These are phyloP conservation scores for Logfia minima DNA, from an alignment of 129 eudicot species.

Conservation along the genomic window DNA sequence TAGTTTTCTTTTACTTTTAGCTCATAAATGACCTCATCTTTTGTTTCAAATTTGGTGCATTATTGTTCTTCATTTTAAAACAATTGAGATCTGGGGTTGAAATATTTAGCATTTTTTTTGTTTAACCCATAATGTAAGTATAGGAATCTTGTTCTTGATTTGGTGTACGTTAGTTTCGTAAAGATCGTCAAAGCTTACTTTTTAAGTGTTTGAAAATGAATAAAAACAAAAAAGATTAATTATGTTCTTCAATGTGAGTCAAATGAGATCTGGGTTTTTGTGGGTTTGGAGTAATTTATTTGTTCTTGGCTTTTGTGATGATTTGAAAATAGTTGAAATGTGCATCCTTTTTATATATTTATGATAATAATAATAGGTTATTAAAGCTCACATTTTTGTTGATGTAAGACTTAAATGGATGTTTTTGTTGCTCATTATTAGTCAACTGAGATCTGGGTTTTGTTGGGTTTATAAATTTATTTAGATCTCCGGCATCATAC, in stretches of 20 bases:
- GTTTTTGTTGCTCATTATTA: constrained; percentile 6
- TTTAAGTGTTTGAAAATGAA: constrained; percentile 14
- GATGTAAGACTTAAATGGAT: constrained; percentile 13
- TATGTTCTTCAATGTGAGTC: neutral
- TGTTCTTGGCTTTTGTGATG: constrained; percentile 7
- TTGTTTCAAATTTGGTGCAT: neutral
- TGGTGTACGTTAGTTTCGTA: constrained; percentile 2
- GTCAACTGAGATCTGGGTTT: constrained; percentile 26
- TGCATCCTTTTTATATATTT: neutral
- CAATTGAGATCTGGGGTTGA: constrained; percentile 31
- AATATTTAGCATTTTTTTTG: neutral
- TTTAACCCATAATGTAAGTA: constrained; percentile 11
- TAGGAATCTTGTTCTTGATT: constrained; percentile 14
- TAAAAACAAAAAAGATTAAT: neutral
- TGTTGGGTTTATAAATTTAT: neutral
- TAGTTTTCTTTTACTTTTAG: constrained; percentile 14
- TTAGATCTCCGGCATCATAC: constrained; percentile 8
- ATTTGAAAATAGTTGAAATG: constrained; percentile 2
- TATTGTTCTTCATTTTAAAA: constrained; percentile 18
- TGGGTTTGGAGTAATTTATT: constrained; percentile 21
- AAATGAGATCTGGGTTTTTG: constrained; percentile 34
- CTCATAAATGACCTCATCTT: neutral
- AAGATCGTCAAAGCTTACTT: constrained; percentile 1
- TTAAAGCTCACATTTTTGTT: constrained; percentile 17
- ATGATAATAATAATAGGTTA: neutral